phyloP scores from a whole-genome alignment of 1,139 yeast genomes.

The Diutina rugosa region DNA sequence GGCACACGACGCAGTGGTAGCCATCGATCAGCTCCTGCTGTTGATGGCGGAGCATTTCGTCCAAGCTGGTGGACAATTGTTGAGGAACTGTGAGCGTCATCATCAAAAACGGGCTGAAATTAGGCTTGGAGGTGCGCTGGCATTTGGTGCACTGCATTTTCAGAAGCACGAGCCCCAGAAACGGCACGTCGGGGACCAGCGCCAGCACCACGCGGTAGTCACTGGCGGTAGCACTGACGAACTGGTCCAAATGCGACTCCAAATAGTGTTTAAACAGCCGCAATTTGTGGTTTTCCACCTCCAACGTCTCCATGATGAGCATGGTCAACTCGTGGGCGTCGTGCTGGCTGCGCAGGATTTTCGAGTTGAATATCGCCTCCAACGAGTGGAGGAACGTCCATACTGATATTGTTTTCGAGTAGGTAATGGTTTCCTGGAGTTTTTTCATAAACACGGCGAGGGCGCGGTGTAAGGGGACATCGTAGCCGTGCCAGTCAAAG shows the following conservation, averaged over 20 bases:
- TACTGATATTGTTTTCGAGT: conserved; percentile 49
- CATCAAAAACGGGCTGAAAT: conserved; percentile 53
- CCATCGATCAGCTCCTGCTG: conserved; percentile 26
- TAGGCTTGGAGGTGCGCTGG: conserved; percentile 46
- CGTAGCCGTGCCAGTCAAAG: conserved; percentile 9
- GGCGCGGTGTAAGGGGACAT: conserved; percentile 43
- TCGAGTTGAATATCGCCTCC: conserved; percentile 67
- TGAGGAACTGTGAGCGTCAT: conserved; percentile 70
- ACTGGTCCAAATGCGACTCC: not conserved
- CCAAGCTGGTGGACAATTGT: conserved; percentile 30
- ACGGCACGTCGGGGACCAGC: conserved; percentile 52
- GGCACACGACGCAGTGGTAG: not conserved
- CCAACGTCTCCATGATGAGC: conserved; percentile 63
- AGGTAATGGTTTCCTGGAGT: conserved; percentile 50
- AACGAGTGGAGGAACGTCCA: conserved; percentile 67
- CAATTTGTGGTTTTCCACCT: conserved; percentile 41
- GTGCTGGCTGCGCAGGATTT: conserved; percentile 73
- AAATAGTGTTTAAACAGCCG: conserved; percentile 7
- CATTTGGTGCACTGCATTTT: conserved; percentile 63
- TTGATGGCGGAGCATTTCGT: conserved; percentile 41
- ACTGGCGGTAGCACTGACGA: not conserved
- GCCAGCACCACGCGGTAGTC: not conserved
- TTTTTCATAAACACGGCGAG: conserved; percentile 40
- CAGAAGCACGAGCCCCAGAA: conserved; percentile 53
- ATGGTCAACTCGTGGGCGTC: conserved; percentile 92